Conservation (phyloP, 1,139 yeast species). For the Candida mesenterica region DNA sequence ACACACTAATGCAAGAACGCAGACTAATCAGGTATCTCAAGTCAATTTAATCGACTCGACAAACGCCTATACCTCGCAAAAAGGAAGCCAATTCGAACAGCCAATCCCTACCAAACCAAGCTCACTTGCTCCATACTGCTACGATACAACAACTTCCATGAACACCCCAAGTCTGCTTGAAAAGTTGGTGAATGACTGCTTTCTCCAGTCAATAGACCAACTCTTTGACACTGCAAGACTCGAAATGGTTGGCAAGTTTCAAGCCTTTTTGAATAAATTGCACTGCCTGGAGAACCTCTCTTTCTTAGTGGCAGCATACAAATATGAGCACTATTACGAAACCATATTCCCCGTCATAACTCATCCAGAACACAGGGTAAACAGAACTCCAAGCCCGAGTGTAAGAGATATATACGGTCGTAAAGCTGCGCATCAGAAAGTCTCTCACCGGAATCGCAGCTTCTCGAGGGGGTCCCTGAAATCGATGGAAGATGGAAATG, state of each 20-base stretch:
- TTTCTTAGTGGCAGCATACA: constrained; percentile 45
- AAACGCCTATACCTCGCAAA: too few species aligned
- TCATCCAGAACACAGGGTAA: constrained; percentile 8
- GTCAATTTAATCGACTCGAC: too few species aligned
- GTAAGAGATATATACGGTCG: constrained; percentile 1
- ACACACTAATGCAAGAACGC: too few species aligned
- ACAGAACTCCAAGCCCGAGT: constrained; percentile 17
- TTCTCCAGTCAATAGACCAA: constrained; percentile 18
- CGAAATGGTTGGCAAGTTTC: constrained; percentile 15
- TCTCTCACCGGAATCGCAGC: neutral
- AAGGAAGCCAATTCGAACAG: neutral
- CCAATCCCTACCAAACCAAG: constrained; percentile 19
- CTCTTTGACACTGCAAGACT: constrained; percentile 11
- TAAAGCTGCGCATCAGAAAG: neutral
- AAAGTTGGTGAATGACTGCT: constrained; percentile 23
- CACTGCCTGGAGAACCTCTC: constrained; percentile 49
- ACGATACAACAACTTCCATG: too few species aligned
- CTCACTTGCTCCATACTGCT: constrained; percentile 7
- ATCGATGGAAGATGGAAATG: constrained; percentile 11
- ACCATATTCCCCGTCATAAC: constrained; percentile 17
- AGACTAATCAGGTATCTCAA: too few species aligned
- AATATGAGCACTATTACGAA: constrained; percentile 34
- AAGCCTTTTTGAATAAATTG: constrained; percentile 15
- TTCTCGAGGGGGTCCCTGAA: neutral
- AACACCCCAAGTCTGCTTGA: constrained; percentile 7